A percentile compares a stretch with the other conserved stretches of the same genome.
These are phyloP conservation scores for Aspergillus chevalieri DNA, from an alignment of 2,329 filamentous ascomycete species.

Conservation along the genomic window DNA sequence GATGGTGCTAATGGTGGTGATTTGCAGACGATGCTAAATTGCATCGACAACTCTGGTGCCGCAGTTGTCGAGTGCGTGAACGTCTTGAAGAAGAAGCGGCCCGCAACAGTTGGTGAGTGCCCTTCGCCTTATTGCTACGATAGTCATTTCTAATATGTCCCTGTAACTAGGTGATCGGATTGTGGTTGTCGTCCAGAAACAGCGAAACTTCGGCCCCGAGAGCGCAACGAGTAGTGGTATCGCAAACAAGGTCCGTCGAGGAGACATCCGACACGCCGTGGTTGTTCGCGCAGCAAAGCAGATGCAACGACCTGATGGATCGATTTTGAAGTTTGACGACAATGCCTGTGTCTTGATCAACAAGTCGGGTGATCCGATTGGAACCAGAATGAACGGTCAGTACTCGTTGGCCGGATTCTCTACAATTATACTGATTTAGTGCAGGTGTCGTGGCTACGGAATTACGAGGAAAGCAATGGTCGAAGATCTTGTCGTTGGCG, in stretches of 20 bases:
- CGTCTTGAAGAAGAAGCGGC: constrained; percentile 81
- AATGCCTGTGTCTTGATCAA: constrained; percentile 97
- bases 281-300: constrained; percentile 88
- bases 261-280: constrained; percentile 93
- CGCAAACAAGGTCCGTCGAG: constrained; percentile 89
- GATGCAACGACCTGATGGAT: constrained; percentile 79
- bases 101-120: constrained; percentile 73
- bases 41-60: constrained; percentile 99
- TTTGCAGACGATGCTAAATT: constrained; percentile 84
- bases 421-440: constrained; percentile 15
- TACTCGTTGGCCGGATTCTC: constrained; percentile 7
- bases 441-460: constrained; percentile 80
- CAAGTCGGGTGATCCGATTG: constrained; percentile 92
- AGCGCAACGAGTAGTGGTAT: constrained; percentile 66
- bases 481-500: constrained; percentile 93
- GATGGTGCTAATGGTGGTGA: constrained; percentile 5
- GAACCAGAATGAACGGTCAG: constrained; percentile 76
- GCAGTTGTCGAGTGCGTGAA: constrained; percentile 94
- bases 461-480: constrained; percentile 89
- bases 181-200: constrained; percentile 95
- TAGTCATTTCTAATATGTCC: background rate
- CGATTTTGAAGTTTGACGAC: constrained; percentile 88
- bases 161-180: constrained; percentile 73
- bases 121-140: background rate
- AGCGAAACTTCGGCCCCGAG: constrained; percentile 69